Evolutionary conservation across 148 eudicot genomes (phyloP).

Genomic region (Oxyria digyna): DNA sequence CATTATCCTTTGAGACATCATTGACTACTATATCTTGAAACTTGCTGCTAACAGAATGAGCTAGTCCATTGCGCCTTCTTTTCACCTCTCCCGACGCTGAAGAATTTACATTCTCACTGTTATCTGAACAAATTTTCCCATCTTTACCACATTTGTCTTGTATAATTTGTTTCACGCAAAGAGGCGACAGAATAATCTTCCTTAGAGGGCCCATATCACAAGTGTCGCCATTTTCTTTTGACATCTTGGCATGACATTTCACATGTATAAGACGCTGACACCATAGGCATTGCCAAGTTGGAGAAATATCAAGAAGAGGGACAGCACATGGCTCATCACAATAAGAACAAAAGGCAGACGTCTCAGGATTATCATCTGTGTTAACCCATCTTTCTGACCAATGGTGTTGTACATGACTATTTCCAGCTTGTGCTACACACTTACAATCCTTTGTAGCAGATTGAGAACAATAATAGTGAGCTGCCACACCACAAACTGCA

Average conservation of each 20-base stretch:
- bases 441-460: slow-evolving; percentile 76
- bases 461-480: slow-evolving; percentile 65
- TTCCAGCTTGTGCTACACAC: slow-evolving; percentile 71
- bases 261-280: slow-evolving; percentile 85
- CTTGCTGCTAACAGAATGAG: slow-evolving; percentile 34
- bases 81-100: slow-evolving; percentile 43
- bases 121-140: slow-evolving; percentile 26
- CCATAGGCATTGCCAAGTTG: slow-evolving; percentile 85
- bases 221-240: slow-evolving; percentile 56
- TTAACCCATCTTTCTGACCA: slow-evolving; percentile 85
- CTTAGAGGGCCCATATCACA: slow-evolving; percentile 76
- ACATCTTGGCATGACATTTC: slow-evolving; percentile 65
- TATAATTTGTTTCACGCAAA: slow-evolving; percentile 58
- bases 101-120: slow-evolving; percentile 31
- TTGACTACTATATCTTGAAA: slow-evolving; percentile 30
- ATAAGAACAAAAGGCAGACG: slow-evolving; percentile 62
- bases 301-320: slow-evolving; percentile 66
- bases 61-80: slow-evolving; percentile 48
- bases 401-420: slow-evolving; percentile 63
- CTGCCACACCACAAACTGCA: slow-evolving; percentile 75
- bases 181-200: slow-evolving; percentile 60
- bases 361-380: slow-evolving; percentile 67
- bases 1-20: slow-evolving; percentile 31
- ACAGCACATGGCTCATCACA: slow-evolving; percentile 89
- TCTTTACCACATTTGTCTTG: slow-evolving; percentile 24